Evolutionary conservation across 176 grass and related monocot species (phyloP).

Genomic region (Pharus latifolius): DNA sequence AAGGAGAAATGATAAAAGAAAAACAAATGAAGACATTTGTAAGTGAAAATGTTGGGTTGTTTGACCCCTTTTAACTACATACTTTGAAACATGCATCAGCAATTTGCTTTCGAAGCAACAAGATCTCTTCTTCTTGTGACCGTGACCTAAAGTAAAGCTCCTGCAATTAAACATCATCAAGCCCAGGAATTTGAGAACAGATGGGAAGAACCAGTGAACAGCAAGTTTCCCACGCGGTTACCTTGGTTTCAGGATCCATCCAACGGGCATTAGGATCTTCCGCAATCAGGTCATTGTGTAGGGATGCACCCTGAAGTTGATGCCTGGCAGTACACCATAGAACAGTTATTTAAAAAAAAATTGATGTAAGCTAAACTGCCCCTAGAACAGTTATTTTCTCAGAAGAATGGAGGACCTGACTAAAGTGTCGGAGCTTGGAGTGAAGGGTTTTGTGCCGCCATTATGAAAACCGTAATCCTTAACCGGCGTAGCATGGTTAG

Average conservation of each 20-base stretch:
- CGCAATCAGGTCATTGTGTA: constrained; percentile 23
- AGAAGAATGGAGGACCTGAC: constrained; percentile 42
- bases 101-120: constrained; percentile 69
- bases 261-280: constrained; percentile 28
- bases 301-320: constrained; percentile 32
- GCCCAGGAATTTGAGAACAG: not conserved
- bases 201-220: not conserved
- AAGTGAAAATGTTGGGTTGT: not conserved
- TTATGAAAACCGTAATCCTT: constrained; percentile 35
- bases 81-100: constrained; percentile 72
- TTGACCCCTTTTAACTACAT: constrained; percentile 7
- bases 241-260: constrained; percentile 77
- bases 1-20: not conserved
- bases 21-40: not conserved
- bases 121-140: constrained; percentile 73
- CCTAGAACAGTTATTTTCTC: constrained; percentile 1
- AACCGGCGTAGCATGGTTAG: not conserved
- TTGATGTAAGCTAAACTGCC: not conserved
- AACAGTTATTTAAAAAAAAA: not conserved
- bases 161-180: constrained; percentile 29
- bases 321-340: constrained; percentile 34
- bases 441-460: constrained; percentile 24
- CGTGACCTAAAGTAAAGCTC: constrained; percentile 72
- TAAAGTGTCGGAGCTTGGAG: constrained; percentile 40
- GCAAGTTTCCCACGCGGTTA: constrained; percentile 10